These are phyloP conservation scores for Areca catechu DNA, from an alignment of 176 grass and related monocot species.

Conservation along the genomic window DNA sequence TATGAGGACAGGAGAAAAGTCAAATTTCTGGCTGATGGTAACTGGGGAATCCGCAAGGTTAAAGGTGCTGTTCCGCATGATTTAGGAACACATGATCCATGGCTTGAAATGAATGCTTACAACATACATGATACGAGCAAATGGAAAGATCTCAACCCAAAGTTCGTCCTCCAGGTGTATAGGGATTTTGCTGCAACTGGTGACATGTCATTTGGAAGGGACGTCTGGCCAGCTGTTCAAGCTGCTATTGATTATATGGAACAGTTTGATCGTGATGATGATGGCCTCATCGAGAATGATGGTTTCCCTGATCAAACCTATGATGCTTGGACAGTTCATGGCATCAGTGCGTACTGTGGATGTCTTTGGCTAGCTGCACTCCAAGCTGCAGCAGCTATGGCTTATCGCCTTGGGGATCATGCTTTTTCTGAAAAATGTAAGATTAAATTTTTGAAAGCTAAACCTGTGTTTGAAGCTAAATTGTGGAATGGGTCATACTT, in stretches of 20 bases:
- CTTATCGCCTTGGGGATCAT: constrained; percentile 57
- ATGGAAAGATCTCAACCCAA: constrained; percentile 98
- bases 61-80: constrained; percentile 95
- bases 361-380: constrained; percentile 92
- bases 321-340: constrained; percentile 88
- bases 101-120: constrained; percentile 98
- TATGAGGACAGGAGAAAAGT: constrained; percentile 76
- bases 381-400: constrained; percentile 75
- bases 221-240: constrained; percentile 88
- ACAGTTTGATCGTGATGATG: constrained; percentile 80
- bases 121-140: constrained; percentile 97
- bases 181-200: constrained; percentile 85
- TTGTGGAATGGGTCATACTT: constrained; percentile 94
- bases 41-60: constrained; percentile 72
- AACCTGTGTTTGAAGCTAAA: constrained; percentile 58
- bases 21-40: constrained; percentile 85
- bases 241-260: constrained; percentile 95
- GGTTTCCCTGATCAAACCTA: constrained; percentile 98
- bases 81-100: constrained; percentile 86
- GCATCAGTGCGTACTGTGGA: constrained; percentile 83
- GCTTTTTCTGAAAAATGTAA: constrained; percentile 75
- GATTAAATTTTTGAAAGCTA: constrained; percentile 76
- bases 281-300: constrained; percentile 87
- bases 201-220: constrained; percentile 66
- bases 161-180: constrained; percentile 88